These are phyloP conservation scores for Nannizzia gypsea DNA, from an alignment of 2,329 filamentous ascomycete species.

Conservation along the genomic window DNA sequence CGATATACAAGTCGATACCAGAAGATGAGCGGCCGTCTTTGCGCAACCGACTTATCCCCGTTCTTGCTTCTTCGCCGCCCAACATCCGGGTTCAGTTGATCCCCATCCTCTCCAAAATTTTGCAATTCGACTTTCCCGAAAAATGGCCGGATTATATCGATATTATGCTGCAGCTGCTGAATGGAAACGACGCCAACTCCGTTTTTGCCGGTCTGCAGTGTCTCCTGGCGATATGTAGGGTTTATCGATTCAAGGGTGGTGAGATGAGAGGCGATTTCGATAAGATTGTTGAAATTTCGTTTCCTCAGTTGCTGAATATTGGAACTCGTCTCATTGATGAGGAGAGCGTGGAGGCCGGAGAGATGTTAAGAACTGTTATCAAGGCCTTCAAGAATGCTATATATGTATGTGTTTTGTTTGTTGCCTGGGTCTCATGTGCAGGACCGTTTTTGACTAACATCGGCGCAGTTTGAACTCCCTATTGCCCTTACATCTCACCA, in stretches of 20 bases:
- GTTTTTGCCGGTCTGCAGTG: slow-evolving; percentile 92
- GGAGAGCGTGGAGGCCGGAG: slow-evolving; percentile 83
- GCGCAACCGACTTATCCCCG: slow-evolving; percentile 75
- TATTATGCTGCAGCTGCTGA: slow-evolving; percentile 77
- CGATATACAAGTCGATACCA: slow-evolving; percentile 61
- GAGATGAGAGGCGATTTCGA: slow-evolving; percentile 78
- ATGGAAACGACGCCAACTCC: slow-evolving; percentile 71
- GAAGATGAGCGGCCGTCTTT: slow-evolving; percentile 84
- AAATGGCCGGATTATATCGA: slow-evolving; percentile 93
- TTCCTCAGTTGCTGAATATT: slow-evolving; percentile 75
- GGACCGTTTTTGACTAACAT: not conserved
- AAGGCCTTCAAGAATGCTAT: slow-evolving; percentile 98
- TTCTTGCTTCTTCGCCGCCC: slow-evolving; percentile 67
- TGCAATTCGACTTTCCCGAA: slow-evolving; percentile 88
- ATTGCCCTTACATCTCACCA: slow-evolving; percentile 64
- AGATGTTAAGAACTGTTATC: slow-evolving; percentile 89
- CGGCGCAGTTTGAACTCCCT: slow-evolving; percentile 66
- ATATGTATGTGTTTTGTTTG: slow-evolving; percentile 53
- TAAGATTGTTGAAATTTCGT: slow-evolving; percentile 82
- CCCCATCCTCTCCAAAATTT: slow-evolving; percentile 86
- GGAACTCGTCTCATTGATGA: slow-evolving; percentile 82
- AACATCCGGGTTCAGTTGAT: slow-evolving; percentile 86
- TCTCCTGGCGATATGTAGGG: slow-evolving; percentile 83
- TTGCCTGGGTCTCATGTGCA: not conserved
- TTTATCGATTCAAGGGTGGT: slow-evolving; percentile 86